Evolutionary conservation across 73 alveolate genomes (phyloP).

Genomic region (Paramecium primaurelia): DNA sequence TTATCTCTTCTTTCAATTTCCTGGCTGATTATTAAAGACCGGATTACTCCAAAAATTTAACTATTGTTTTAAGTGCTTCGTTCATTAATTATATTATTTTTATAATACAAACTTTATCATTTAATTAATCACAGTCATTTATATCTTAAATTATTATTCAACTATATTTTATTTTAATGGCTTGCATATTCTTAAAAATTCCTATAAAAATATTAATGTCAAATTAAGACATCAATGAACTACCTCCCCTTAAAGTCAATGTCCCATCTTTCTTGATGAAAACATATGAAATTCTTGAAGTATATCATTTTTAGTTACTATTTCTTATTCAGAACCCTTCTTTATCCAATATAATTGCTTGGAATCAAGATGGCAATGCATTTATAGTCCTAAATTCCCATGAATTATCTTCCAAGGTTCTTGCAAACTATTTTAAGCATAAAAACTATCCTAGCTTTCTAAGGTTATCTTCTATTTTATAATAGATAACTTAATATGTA

Average conservation of each 20-base stretch:
- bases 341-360: not conserved
- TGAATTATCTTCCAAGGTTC: not conserved
- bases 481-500: constrained; percentile 35
- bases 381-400: not conserved
- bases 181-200: not conserved
- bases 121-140: not conserved
- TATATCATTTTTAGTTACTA: not conserved
- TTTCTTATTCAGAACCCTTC: not conserved
- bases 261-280: constrained; percentile 38
- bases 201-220: not conserved
- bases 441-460: constrained; percentile 44
- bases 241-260: constrained; percentile 33
- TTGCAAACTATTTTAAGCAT: constrained; percentile 44
- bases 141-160: not conserved
- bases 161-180: not conserved
- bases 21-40: constrained; percentile 32
- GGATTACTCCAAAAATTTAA: not conserved
- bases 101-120: not conserved
- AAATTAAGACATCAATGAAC: constrained; percentile 19
- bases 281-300: constrained; percentile 43
- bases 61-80: not conserved
- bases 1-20: constrained; percentile 20
- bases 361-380: constrained; percentile 42
- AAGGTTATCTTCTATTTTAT: not conserved
- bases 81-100: not conserved